Conservation (phyloP, 1,139 yeast genomes). For the Nadsonia commutata region DNA sequence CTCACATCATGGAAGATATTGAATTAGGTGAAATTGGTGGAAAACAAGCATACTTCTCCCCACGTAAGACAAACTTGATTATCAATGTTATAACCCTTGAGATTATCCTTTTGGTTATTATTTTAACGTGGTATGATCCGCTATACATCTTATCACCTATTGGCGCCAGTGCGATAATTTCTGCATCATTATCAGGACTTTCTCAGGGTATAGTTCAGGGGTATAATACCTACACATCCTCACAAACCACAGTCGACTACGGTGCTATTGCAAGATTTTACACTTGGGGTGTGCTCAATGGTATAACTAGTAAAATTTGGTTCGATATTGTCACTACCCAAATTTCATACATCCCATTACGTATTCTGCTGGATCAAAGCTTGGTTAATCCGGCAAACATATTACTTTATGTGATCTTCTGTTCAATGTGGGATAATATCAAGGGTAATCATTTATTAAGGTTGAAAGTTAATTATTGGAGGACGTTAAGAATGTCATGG, state of each 20-base stretch:
- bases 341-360: slow-evolving; percentile 11
- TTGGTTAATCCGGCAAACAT: slow-evolving; percentile 18
- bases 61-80: no score
- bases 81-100: neutral
- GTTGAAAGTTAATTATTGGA: slow-evolving; percentile 10
- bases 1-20: no score
- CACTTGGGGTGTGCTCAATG: slow-evolving; percentile 25
- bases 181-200: slow-evolving; percentile 4
- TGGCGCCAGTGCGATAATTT: slow-evolving; percentile 5
- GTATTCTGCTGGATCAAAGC: slow-evolving; percentile 16
- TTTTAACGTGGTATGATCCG: slow-evolving; percentile 1
- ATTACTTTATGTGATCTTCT: slow-evolving; percentile 15
- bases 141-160: slow-evolving; percentile 2
- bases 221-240: slow-evolving; percentile 2
- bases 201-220: slow-evolving; percentile 6
- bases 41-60: no score
- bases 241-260: slow-evolving; percentile 6
- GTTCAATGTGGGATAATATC: slow-evolving; percentile 20
- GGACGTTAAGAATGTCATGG: slow-evolving; percentile 19
- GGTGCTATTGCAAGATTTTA: slow-evolving; percentile 20
- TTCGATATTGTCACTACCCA: slow-evolving; percentile 14
- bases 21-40: no score
- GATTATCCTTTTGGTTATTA: neutral
- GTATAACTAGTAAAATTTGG: slow-evolving; percentile 18
- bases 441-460: slow-evolving; percentile 14